Evolutionary conservation across 257 asterid genomes (phyloP), one percentile per base, ranked within the genome.

Genomic region (Primulina eburnea): DNA sequence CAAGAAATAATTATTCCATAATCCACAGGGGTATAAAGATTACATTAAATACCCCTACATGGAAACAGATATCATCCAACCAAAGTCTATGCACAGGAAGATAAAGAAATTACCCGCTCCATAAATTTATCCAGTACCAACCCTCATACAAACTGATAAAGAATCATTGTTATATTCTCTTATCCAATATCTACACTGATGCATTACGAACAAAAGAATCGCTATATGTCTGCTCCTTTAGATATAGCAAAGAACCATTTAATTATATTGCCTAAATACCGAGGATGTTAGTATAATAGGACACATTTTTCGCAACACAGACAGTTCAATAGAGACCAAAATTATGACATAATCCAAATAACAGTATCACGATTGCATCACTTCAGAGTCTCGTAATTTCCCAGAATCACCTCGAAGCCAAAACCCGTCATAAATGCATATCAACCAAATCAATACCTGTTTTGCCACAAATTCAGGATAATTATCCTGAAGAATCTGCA

Each of bases 391-490:
- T 10, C 1, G 50, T 64, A 5, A 64, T 11, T 64, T n/a, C 28
- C 21, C 7, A 52, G 32, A 20, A 9, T 20, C 10, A 9, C 55
- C 43, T 6, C 1, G n/a, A 37, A 62, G 40, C n/a, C 21, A 24
- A 61, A 2, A 60, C 24, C 38, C 37, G 35, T 35, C 21, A 72
- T 68, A 56, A 28, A 69, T 17, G 17, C 58, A 28, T 67, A 37
- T 7, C 26, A 8, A 71, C 60, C 38, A 52, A 20, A 4, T 52
- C 38, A 50, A 32, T 75, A 92, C 99, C 96, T 93, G 97, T 78
- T 93, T 93, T 0, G 96, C 79, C 7, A 93, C 97, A 52, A 90
- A 90, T 67, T 93, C 97, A 1, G 99, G 97, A 71, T 90, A 93
- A 78, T 93, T 93, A 66, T 93, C 97, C 85, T 93, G 99, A 71